Conservation (phyloP, 495 filamentous ascomycete species). For the Chaetomidium leptoderma region DNA sequence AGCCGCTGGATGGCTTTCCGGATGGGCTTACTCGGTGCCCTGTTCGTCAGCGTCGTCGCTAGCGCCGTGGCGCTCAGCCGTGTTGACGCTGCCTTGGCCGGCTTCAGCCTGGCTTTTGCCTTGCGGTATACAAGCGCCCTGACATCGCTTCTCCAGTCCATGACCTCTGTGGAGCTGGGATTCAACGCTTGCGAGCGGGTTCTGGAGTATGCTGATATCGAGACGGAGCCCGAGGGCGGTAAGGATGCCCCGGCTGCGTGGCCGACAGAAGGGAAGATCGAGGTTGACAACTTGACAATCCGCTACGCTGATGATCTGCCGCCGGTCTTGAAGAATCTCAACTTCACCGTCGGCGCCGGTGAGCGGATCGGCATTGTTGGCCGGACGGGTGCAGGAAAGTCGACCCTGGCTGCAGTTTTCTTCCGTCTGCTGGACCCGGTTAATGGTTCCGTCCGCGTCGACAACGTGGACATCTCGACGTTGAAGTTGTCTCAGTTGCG, state of each 20-base stretch:
- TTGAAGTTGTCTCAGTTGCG: slow-evolving; percentile 48
- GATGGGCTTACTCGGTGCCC: slow-evolving; percentile 55
- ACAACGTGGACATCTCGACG: slow-evolving; percentile 48
- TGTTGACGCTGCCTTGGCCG: slow-evolving; percentile 61
- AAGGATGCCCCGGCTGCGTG: slow-evolving; percentile 38
- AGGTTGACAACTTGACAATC: slow-evolving; percentile 39
- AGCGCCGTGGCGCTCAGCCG: slow-evolving; percentile 50
- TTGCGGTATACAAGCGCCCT: slow-evolving; percentile 52
- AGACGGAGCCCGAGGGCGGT: slow-evolving; percentile 35
- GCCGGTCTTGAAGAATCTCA: slow-evolving; percentile 42
- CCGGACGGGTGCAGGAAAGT: slow-evolving; percentile 48
- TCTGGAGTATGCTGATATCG: slow-evolving; percentile 37
- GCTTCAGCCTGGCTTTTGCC: slow-evolving; percentile 48
- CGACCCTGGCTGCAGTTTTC: slow-evolving; percentile 42
- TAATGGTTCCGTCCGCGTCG: slow-evolving; percentile 44
- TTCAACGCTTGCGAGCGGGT: slow-evolving; percentile 42
- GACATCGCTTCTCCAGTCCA: slow-evolving; percentile 44
- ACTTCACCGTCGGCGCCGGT: slow-evolving; percentile 36
- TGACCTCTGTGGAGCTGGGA: slow-evolving; percentile 45
- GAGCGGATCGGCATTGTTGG: slow-evolving; percentile 50
- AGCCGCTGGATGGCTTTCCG: slow-evolving; percentile 58
- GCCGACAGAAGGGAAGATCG: slow-evolving; percentile 41
- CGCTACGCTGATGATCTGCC: slow-evolving; percentile 41
- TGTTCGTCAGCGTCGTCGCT: slow-evolving; percentile 57
- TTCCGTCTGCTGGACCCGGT: slow-evolving; percentile 49